A percentile compares a stretch with the other conserved stretches of the same genome.
phyloP scores from a whole-genome alignment of 208 protist species.

The Acanthamoeba lugdunensis region DNA sequence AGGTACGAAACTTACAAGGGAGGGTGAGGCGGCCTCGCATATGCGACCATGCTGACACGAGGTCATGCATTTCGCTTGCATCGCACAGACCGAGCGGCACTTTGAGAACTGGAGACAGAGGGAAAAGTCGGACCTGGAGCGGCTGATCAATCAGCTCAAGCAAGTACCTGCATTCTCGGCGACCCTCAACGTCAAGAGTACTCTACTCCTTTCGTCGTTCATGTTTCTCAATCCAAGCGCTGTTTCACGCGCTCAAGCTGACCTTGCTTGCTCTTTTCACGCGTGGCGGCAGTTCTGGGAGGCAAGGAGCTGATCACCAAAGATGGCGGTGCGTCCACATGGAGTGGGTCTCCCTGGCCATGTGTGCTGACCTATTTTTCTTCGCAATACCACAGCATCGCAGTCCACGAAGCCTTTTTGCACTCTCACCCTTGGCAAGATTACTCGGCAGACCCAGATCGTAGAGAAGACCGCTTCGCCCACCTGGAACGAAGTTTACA shows the following conservation, averaged over 20 bases:
- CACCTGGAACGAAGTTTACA: conserved; percentile 41
- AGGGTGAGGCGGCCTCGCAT: background rate
- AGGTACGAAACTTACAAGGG: background rate
- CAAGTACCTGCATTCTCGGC: conserved; percentile 44
- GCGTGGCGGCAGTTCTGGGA: background rate
- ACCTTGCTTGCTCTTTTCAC: too few relatives aligned
- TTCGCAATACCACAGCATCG: background rate
- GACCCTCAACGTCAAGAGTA: conserved; percentile 20
- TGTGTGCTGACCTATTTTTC: background rate
- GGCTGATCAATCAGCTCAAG: conserved; percentile 60
- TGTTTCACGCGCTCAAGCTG: background rate
- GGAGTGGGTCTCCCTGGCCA: background rate
- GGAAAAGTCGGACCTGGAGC: conserved; percentile 17
- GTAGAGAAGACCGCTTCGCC: conserved; percentile 3
- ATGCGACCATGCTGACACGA: background rate
- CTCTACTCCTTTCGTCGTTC: background rate
- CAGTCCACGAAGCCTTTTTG: conserved; percentile 39
- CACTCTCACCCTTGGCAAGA: background rate
- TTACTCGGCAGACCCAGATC: conserved; percentile 41
- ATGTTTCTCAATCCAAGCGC: background rate
- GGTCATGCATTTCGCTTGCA: background rate
- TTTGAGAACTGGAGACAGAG: conserved; percentile 66
- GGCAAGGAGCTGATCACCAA: background rate
- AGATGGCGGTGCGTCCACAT: background rate
- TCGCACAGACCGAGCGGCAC: background rate